Evolutionary conservation across 140 eudicot species (phyloP), one percentile per base, ranked within the genome.

Genomic region (Flaveria floridana): DNA sequence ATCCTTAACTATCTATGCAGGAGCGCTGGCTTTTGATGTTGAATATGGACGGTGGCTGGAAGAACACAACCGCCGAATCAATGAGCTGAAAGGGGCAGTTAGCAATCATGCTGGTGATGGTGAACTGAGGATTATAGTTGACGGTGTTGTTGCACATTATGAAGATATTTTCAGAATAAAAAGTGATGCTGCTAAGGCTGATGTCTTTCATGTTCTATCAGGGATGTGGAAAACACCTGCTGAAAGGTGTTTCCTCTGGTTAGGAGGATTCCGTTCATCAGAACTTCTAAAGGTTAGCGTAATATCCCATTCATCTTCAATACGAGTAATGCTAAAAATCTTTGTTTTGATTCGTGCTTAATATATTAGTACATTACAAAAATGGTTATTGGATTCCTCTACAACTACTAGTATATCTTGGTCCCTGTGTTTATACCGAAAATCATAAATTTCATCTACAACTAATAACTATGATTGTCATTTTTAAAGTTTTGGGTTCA

Each of bases 201-300:
- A 85, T 56, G 89, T 82, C 20, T 85, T 85, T 68, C 89, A 85
- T 79, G 82, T 83, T 46, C 69, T 83, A 56, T 86, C 90, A 5
- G 90, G 90, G 75, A 86, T 86, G 90, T 86, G 90, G 90, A 86
- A 86, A 80, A 86, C 90, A 37, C 90, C 90, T 65, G 90, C 90
- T 2, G 90, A 86, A 77, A 70, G 90, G 74, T 86, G 87, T 56
- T 86, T 86, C 34, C 67, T 86, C 20, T 86, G 90, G 90, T 63
- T 86, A 52, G 90, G 90, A 42, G 90, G 90, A 68, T 86, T 86
- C 65, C 87, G 90, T 80, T 86, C 90, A 18, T 86, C 90, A 73
- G 90, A 86, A 68, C 85, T 86, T 66, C 64, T 86, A 47, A 86
- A 86, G 90, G 90, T 85, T 59, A 74, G 80, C 72, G 11, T 57